A percentile compares a stretch with the other conserved stretches of the same genome.
These are phyloP conservation scores for Chenopodium berlandieri DNA, from an alignment of 148 eudicot species.

Conservation along the genomic window DNA sequence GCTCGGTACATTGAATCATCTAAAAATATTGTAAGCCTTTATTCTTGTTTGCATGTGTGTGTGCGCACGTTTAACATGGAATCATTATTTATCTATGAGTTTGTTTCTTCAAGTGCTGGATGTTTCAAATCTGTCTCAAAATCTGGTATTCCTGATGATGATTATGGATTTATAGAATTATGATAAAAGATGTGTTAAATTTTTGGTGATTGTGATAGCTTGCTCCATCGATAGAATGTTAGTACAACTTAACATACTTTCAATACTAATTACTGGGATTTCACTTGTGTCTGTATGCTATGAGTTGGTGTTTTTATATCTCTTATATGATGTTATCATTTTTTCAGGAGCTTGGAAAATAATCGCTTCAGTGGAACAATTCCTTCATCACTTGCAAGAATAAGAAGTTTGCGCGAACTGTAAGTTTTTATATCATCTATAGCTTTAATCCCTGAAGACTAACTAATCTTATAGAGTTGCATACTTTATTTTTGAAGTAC, in stretches of 20 bases:
- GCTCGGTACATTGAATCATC: conserved; percentile 50
- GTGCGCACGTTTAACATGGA: neutral
- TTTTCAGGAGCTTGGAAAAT: conserved; percentile 64
- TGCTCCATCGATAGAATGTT: neutral
- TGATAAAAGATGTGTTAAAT: neutral
- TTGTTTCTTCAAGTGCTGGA: neutral
- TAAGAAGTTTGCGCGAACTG: conserved; percentile 66
- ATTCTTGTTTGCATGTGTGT: neutral
- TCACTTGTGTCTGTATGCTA: neutral
- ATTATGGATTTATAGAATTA: neutral
- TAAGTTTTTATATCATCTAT: conserved; percentile 45
- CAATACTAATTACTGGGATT: neutral
- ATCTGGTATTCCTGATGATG: neutral
- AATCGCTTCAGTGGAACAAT: conserved; percentile 67
- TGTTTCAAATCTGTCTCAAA: neutral
- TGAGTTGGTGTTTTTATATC: neutral
- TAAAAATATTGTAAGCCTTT: conserved; percentile 61
- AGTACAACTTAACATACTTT: neutral
- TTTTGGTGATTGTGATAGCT: neutral
- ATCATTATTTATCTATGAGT: neutral
- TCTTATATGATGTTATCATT: conserved; percentile 13
- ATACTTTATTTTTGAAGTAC: neutral
- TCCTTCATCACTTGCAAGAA: conserved; percentile 74
- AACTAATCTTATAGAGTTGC: neutral
- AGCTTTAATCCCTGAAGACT: neutral